Base-by-base conservation (phyloP, 208 protist species). In the Zelonia costaricensis region DNA sequence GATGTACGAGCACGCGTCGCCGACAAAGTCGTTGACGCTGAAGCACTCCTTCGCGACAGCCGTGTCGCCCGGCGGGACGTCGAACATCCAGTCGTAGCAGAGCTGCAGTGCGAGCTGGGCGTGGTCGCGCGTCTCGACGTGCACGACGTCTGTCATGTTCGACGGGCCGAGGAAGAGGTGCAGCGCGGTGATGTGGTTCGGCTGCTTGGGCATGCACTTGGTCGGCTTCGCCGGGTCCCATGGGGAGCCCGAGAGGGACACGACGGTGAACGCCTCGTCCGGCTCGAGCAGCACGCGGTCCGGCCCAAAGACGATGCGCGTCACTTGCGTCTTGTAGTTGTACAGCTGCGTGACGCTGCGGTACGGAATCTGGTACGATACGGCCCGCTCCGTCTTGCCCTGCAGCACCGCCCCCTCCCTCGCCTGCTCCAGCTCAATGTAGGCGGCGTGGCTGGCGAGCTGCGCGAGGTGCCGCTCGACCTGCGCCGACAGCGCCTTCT, bases 271-370 rank as follows among this genome's bases (percentile, higher is more conserved):
- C 20, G 75, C 82, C 72, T 97, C 92, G 52, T 93, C 78, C 15
- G 89, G 89, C 62, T 84, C 87, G 22, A 97, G 67, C 25, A 89
- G 66, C 35, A 95, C 74, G 25, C 74, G 77, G 35, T 87, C 78
- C 1, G 92, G 92, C 10, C 92, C 92, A 58, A 94, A 94, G 31
- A 94, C 67, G 20, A 76, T 92, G 46, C 94, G 92, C 12, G 85
- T 84, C 48, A 71, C 70, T 70, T 96, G 92, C 9, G 76, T 85
- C 39, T 74, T 79, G 81, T 98, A 98, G 76, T 98, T 96, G 77
- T 97, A 98, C n/a, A 98, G 84, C 78, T 98, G 97, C 15, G 97
- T 95, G 27, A 96, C 94, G 64, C 89, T 81, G 75, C 91, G 90
- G 76, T 98, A 85, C 10, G 97, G 97, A 22, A 97, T 90, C 67